A percentile compares a stretch with the other conserved stretches of the same genome.
Conservation (phyloP, 2,329 filamentous ascomycete species). For the Diaporthe aspalathi region DNA sequence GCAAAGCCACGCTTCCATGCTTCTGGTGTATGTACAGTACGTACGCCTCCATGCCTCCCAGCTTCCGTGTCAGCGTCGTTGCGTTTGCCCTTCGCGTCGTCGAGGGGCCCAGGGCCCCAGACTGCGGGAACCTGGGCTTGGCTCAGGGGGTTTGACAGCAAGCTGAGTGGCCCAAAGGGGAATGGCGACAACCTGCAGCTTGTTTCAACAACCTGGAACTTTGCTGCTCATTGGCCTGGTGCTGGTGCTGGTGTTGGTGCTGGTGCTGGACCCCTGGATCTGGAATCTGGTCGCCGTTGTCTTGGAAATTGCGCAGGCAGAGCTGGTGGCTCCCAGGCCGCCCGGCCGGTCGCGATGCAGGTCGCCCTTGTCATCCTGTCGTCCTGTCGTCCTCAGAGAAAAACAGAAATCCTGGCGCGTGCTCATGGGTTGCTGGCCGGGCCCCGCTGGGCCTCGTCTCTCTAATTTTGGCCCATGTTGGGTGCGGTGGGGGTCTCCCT, state of each 20-base stretch:
- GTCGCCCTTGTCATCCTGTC: constrained; percentile 7
- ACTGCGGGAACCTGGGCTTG: background rate
- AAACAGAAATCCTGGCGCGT: constrained; percentile 11
- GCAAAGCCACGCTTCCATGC: constrained; percentile 1
- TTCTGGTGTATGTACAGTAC: too few relatives aligned
- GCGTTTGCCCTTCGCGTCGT: background rate
- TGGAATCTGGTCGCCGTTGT: constrained; percentile 10
- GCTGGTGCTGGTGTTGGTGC: too few relatives aligned
- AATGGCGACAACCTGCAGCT: constrained; percentile 8
- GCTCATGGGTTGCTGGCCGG: constrained; percentile 11
- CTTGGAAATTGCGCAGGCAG: too few relatives aligned
- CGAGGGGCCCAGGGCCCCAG: background rate
- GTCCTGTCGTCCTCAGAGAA: too few relatives aligned
- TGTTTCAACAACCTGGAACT: constrained; percentile 17
- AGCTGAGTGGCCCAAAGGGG: constrained; percentile 20
- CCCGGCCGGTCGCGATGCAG: background rate
- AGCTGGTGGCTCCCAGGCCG: too few relatives aligned
- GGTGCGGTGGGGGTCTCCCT: too few relatives aligned
- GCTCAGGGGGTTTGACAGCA: constrained; percentile 30
- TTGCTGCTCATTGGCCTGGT: constrained; percentile 7
- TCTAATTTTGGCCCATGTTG: constrained; percentile 26
- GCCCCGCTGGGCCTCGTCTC: constrained; percentile 10
- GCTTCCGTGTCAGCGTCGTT: background rate
- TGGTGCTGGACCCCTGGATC: constrained; percentile 25
- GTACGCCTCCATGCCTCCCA: background rate